phyloP scores from a whole-genome alignment of 805 yeast genomes.

The Grigorovia humatica region DNA sequence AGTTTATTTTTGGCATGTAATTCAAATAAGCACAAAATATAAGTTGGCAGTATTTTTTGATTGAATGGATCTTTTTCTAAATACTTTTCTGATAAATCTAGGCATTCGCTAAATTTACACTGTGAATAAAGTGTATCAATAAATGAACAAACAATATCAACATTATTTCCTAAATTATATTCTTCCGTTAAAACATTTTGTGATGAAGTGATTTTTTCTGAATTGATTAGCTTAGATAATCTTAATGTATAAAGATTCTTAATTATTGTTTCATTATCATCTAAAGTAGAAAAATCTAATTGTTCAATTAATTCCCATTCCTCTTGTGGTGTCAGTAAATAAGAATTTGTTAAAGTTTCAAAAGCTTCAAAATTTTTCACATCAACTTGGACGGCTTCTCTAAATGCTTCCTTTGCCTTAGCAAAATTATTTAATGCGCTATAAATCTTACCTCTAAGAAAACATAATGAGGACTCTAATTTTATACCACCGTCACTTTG shows the following conservation, averaged over 20 bases:
- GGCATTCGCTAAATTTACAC: constrained; percentile 69
- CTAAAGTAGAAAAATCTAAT: constrained; percentile 51
- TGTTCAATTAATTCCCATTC: constrained; percentile 70
- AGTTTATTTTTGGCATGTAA: constrained; percentile 72
- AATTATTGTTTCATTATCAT: constrained; percentile 73
- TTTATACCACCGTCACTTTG: constrained; percentile 68
- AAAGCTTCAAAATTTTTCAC: constrained; percentile 91
- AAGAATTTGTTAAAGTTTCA: constrained; percentile 60
- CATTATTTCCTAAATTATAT: constrained; percentile 56
- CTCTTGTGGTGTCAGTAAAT: constrained; percentile 70
- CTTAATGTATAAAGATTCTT: constrained; percentile 64
- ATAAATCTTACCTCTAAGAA: constrained; percentile 71
- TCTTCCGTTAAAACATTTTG: constrained; percentile 58
- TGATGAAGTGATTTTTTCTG: constrained; percentile 50
- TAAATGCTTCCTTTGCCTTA: constrained; percentile 74
- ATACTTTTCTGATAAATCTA: constrained; percentile 57
- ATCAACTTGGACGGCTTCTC: constrained; percentile 79
- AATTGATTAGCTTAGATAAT: constrained; percentile 61
- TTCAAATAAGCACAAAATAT: constrained; percentile 77
- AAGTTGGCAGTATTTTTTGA: constrained; percentile 61
- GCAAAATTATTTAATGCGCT: constrained; percentile 77
- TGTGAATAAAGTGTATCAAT: constrained; percentile 66
- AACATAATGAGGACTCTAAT: constrained; percentile 80
- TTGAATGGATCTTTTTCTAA: constrained; percentile 56
- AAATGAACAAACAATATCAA: constrained; percentile 56